Conservation (phyloP, 768 basidiomycete species). For the Tricholoma bakamatsutake region DNA sequence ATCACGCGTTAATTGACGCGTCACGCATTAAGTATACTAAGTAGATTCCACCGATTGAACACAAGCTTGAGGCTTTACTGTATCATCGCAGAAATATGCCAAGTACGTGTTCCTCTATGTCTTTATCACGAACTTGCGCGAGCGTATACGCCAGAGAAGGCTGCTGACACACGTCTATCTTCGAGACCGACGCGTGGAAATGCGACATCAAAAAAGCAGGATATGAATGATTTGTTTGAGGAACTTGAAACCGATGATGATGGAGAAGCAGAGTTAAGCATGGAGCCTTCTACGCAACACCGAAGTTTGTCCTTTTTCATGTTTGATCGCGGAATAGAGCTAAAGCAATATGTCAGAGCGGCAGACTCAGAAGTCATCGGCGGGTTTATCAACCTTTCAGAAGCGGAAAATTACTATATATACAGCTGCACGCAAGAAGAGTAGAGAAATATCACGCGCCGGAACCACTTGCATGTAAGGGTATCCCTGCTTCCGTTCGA, state of each 20-base stretch:
- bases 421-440: constrained; percentile 25
- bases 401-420: constrained; percentile 29
- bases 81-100: constrained; percentile 9
- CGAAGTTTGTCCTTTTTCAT: constrained; percentile 8
- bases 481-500: not conserved
- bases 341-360: constrained; percentile 14
- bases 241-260: constrained; percentile 10
- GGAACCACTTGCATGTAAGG: constrained; percentile 27
- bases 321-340: constrained; percentile 4
- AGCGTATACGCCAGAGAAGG: not conserved
- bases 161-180: constrained; percentile 4
- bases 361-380: constrained; percentile 22
- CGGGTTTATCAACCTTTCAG: constrained; percentile 22
- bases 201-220: constrained; percentile 13
- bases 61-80: too few relatives aligned
- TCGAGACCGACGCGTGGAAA: constrained; percentile 15
- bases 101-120: constrained; percentile 8
- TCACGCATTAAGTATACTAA: not conserved
- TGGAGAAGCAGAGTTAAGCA: not conserved
- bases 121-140: not conserved
- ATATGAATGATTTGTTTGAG: constrained; percentile 8
- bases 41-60: not conserved
- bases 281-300: constrained; percentile 10
- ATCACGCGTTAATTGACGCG: not conserved
- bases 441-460: constrained; percentile 21